These are phyloP conservation scores for Alternaria metachromatica DNA, from an alignment of 2,329 filamentous ascomycete genomes.

Conservation along the genomic window DNA sequence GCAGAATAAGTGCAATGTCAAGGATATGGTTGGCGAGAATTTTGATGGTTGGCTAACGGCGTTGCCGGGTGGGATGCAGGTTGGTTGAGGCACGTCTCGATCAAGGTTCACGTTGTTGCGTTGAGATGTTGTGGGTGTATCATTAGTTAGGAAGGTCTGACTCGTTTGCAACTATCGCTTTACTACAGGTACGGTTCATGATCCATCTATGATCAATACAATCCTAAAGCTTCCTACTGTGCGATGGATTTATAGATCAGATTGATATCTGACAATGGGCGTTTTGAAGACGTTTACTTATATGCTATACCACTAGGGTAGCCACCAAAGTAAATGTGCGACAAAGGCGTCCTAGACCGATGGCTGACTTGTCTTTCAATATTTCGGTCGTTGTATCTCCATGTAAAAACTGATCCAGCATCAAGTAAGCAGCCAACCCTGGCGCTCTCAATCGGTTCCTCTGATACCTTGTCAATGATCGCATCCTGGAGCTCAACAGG, in stretches of 20 bases:
- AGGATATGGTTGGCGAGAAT: slow-evolving; percentile 41
- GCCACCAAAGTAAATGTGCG: slow-evolving; percentile 28
- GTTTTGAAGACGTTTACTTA: slow-evolving; percentile 8
- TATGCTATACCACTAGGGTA: slow-evolving; percentile 26
- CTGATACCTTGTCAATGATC: slow-evolving; percentile 27
- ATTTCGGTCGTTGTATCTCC: slow-evolving; percentile 16
- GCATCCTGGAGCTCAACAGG: slow-evolving; percentile 30
- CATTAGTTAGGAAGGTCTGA: neutral
- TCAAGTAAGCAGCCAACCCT: slow-evolving; percentile 26
- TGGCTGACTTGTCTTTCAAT: slow-evolving; percentile 25
- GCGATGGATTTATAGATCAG: neutral
- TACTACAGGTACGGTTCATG: neutral
- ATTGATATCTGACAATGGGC: neutral
- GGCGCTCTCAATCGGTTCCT: slow-evolving; percentile 24
- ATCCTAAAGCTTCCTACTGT: neutral
- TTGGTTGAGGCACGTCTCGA: neutral
- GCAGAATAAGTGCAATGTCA: slow-evolving; percentile 43
- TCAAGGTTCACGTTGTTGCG: neutral
- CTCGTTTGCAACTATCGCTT: neutral
- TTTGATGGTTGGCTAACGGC: slow-evolving; percentile 40
- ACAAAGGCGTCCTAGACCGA: slow-evolving; percentile 14
- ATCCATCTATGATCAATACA: neutral
- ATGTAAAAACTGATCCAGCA: slow-evolving; percentile 24
- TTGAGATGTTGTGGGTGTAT: neutral
- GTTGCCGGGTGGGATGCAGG: slow-evolving; percentile 12